These are phyloP conservation scores for Pelargonium cotyledonis DNA, from an alignment of 441 rosid species.

Conservation along the genomic window DNA sequence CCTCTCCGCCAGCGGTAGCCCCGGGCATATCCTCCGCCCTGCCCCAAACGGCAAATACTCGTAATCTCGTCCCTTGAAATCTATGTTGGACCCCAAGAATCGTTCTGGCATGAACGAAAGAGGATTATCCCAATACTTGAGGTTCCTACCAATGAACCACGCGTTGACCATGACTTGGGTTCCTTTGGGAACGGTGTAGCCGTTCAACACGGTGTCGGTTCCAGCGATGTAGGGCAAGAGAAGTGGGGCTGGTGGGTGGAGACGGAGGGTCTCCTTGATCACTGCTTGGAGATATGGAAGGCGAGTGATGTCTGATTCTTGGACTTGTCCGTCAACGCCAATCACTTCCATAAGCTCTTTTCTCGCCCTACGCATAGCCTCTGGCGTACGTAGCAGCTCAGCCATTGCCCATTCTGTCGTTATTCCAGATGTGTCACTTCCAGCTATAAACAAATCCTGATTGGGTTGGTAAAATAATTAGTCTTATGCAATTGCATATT, in stretches of 20 bases:
- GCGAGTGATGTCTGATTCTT: constrained; percentile 19
- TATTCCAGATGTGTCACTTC: constrained; percentile 16
- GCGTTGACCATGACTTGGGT: constrained; percentile 27
- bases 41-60: constrained; percentile 56
- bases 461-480: too few relatives aligned
- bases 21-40: constrained; percentile 59
- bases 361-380: constrained; percentile 6
- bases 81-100: constrained; percentile 32
- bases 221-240: constrained; percentile 18
- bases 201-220: constrained; percentile 14
- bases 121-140: constrained; percentile 40
- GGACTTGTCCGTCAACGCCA: constrained; percentile 7
- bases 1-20: constrained; percentile 43
- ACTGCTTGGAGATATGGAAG: constrained; percentile 21
- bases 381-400: constrained; percentile 18
- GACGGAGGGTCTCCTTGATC: constrained; percentile 19
- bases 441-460: constrained; percentile 22
- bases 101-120: constrained; percentile 42
- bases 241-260: constrained; percentile 23
- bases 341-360: constrained; percentile 10
- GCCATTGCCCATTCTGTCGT: constrained; percentile 23
- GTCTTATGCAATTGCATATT: too few relatives aligned
- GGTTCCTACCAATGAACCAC: constrained; percentile 54
- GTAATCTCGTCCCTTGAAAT: constrained; percentile 45
- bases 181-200: constrained; percentile 16